phyloP scores from a whole-genome alignment of 176 grass and related monocot species.

The Zea luxurians region DNA sequence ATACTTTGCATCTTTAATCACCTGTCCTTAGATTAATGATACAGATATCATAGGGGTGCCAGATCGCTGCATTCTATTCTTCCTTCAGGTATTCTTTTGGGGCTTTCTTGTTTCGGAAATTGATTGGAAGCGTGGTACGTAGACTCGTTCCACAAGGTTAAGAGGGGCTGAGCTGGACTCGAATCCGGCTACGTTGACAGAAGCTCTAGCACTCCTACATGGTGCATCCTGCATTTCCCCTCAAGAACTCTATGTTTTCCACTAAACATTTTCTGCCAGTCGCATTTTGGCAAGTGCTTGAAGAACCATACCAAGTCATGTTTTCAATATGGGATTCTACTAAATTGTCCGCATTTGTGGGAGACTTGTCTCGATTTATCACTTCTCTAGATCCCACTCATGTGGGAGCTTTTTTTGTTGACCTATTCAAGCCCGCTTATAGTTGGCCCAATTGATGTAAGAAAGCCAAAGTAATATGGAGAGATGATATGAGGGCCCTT shows the following conservation, averaged over 20 bases:
- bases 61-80: neutral
- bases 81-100: neutral
- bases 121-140: neutral
- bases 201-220: neutral
- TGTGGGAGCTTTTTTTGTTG: too few species aligned
- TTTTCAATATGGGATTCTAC: neutral
- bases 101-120: neutral
- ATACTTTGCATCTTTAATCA: neutral
- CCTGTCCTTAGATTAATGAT: neutral
- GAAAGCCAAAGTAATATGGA: too few species aligned
- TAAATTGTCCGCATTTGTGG: too few species aligned
- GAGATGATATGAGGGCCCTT: too few species aligned
- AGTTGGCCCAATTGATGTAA: too few species aligned
- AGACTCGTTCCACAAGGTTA: neutral
- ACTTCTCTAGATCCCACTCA: too few species aligned
- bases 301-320: neutral
- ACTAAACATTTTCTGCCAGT: neutral
- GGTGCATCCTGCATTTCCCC: neutral
- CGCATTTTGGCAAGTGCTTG: conserved; percentile 22
- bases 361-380: too few species aligned
- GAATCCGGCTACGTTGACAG: too few species aligned
- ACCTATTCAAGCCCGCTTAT: too few species aligned
- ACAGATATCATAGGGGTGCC: neutral
- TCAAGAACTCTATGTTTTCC: neutral
- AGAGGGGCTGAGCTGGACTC: neutral